Percentiles rank a stretch among this genome's conserved stretches.
Evolutionary conservation across 345 rosid genomes (phyloP).

Genomic region (Turritis glabra): DNA sequence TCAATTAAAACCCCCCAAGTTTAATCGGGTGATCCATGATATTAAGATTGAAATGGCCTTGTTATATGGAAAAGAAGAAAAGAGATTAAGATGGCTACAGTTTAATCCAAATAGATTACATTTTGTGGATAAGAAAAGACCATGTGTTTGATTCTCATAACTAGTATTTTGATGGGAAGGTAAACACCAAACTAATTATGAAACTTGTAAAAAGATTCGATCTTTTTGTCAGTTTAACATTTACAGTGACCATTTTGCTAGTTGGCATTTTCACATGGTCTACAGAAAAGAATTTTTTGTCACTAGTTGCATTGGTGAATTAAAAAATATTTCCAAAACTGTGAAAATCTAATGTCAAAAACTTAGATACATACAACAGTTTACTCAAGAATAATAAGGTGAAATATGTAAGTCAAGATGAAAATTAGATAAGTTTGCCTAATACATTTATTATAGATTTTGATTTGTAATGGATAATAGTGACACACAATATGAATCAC

Average conservation of each 20-base stretch:
- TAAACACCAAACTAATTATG: background rate
- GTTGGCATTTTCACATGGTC: background rate
- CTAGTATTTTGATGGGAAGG: background rate
- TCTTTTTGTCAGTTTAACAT: background rate
- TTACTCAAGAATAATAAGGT: background rate
- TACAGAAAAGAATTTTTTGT: background rate
- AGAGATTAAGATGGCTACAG: background rate
- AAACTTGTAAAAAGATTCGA: background rate
- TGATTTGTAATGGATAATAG: background rate
- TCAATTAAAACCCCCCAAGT: background rate
- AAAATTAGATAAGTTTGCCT: background rate
- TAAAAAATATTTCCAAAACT: background rate
- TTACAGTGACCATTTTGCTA: background rate
- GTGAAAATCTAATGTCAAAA: background rate
- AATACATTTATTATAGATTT: background rate
- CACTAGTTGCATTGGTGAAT: background rate
- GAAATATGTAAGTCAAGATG: background rate
- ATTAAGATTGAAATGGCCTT: background rate
- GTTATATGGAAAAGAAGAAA: too few relatives aligned
- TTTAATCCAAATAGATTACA: background rate
- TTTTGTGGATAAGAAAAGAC: slow-evolving; percentile 5
- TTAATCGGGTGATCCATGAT: background rate
- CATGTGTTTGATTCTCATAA: background rate
- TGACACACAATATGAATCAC: background rate
- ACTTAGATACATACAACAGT: too few relatives aligned